Percentiles rank a stretch among this genome's conserved stretches.
Conservation (phyloP, 805 yeast species). For the Candida patagonica region DNA sequence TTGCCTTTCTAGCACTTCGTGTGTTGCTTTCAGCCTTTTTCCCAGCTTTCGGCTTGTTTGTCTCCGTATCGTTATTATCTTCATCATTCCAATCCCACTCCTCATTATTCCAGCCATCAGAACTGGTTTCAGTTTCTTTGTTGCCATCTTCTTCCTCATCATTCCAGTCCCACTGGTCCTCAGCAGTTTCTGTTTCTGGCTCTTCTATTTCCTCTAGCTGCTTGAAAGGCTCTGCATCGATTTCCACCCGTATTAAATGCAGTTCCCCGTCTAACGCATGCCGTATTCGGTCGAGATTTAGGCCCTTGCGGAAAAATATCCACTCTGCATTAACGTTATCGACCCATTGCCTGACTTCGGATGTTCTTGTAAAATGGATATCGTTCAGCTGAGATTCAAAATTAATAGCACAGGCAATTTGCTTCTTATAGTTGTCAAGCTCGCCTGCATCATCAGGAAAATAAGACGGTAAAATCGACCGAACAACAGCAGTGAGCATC, state of each 20-base stretch:
- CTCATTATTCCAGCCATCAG: conserved; percentile 9
- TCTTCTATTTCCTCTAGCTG: background rate
- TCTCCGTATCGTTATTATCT: conserved; percentile 1
- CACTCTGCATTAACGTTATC: conserved; percentile 15
- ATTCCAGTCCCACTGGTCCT: conserved; percentile 17
- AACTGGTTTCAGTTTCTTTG: background rate
- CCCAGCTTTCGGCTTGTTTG: background rate
- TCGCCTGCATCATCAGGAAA: conserved; percentile 15
- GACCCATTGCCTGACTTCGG: conserved; percentile 17
- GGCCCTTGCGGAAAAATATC: conserved; percentile 12
- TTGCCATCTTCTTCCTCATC: conserved; percentile 8
- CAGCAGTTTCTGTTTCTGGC: conserved; percentile 3
- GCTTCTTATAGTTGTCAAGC: conserved; percentile 9
- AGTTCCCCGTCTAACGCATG: background rate
- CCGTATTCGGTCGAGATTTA: conserved; percentile 13
- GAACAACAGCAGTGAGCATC: conserved; percentile 5
- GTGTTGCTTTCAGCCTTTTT: background rate
- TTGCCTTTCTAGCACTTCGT: no score
- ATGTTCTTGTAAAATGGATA: conserved; percentile 11
- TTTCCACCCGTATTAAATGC: background rate
- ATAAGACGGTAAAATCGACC: conserved; percentile 12
- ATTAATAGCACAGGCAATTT: conserved; percentile 8
- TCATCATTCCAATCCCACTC: conserved; percentile 23
- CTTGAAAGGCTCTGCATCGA: background rate
- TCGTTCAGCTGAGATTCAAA: conserved; percentile 13